phyloP scores from a whole-genome alignment of 2,329 filamentous ascomycete species.

The Scytalidium sp. region DNA sequence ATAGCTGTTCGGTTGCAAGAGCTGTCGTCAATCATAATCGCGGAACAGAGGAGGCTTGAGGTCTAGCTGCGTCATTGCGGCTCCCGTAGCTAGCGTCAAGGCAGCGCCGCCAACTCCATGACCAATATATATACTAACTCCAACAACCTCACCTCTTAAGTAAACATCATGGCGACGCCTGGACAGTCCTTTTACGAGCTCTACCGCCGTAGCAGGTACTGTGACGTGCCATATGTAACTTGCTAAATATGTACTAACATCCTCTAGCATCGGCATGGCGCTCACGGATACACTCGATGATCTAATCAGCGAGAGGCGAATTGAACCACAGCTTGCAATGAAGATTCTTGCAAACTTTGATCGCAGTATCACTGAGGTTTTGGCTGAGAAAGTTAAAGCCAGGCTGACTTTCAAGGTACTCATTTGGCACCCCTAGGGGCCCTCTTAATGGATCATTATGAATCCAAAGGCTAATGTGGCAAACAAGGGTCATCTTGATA shows the following conservation, averaged over 20 bases:
- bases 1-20: background rate
- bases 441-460: background rate
- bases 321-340: slow-evolving; percentile 98
- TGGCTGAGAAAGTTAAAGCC: slow-evolving; percentile 89
- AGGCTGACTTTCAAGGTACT: slow-evolving; percentile 91
- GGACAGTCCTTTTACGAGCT: slow-evolving; percentile 80
- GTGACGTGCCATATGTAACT: slow-evolving; percentile 26
- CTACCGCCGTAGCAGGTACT: slow-evolving; percentile 96
- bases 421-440: slow-evolving; percentile 3
- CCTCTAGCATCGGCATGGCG: slow-evolving; percentile 78
- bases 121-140: background rate
- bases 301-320: slow-evolving; percentile 88
- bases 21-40: slow-evolving; percentile 1
- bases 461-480: slow-evolving; percentile 15
- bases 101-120: background rate
- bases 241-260: slow-evolving; percentile 26
- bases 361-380: slow-evolving; percentile 83
- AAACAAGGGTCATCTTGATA: slow-evolving; percentile 85
- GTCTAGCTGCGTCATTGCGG: slow-evolving; percentile 1
- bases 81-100: slow-evolving; percentile 9
- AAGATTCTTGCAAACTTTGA: slow-evolving; percentile 97
- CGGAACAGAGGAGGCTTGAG: background rate
- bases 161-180: slow-evolving; percentile 43
- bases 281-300: slow-evolving; percentile 97
- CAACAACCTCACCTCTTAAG: slow-evolving; percentile 5